phyloP scores from a whole-genome alignment of 2,329 filamentous ascomycete species.

The Trichoderma citrinoviride region DNA sequence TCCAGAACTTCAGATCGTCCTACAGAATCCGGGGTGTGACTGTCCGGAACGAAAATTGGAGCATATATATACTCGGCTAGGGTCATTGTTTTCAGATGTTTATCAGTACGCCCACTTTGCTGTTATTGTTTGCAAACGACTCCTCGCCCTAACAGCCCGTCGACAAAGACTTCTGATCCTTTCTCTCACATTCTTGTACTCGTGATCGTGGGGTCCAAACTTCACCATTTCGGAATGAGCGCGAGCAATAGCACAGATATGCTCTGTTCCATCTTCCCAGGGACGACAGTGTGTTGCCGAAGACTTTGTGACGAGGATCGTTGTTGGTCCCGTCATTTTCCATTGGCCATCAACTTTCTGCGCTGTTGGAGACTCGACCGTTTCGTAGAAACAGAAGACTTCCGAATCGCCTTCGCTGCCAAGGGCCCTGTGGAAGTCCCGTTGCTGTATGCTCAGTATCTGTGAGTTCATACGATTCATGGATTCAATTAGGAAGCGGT shows the following conservation, averaged over 20 bases:
- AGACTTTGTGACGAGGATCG: neutral
- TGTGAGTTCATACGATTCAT: neutral
- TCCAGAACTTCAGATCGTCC: neutral
- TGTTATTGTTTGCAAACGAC: neutral
- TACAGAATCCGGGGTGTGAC: slow-evolving; percentile 20
- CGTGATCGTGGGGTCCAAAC: neutral
- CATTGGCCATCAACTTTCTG: neutral
- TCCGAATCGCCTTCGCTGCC: neutral
- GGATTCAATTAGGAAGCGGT: neutral
- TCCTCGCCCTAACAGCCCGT: neutral
- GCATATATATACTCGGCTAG: too few relatives aligned
- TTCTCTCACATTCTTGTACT: neutral
- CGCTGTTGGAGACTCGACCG: neutral
- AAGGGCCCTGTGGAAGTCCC: neutral
- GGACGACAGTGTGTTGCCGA: neutral
- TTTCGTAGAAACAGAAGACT: neutral
- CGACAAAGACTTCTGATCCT: slow-evolving; percentile 16
- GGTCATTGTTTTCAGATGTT: too few relatives aligned
- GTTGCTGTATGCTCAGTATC: neutral
- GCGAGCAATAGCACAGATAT: neutral
- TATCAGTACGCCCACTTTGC: too few relatives aligned
- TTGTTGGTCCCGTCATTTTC: neutral
- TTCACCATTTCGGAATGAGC: neutral
- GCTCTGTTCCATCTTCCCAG: neutral
- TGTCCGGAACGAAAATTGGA: slow-evolving; percentile 24